Evolutionary conservation across 1,284 basidiomycete species (phyloP).

Genomic region (Puccinia triticina): DNA sequence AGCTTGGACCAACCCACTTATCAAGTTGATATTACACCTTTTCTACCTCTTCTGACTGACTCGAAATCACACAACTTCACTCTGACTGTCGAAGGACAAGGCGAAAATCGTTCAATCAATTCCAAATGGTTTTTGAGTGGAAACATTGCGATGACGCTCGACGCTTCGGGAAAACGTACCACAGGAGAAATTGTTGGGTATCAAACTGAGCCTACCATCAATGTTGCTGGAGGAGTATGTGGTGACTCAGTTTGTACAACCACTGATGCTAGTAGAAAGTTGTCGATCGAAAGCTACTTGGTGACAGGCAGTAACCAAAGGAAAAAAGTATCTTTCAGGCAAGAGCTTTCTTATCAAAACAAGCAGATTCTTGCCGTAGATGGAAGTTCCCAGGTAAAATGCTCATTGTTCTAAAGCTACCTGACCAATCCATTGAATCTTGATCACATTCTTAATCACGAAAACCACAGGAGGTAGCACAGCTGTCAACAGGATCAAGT

Average conservation of each 20-base stretch:
- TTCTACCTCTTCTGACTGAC: slow-evolving; percentile 72
- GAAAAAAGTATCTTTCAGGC: slow-evolving; percentile 38
- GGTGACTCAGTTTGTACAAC: slow-evolving; percentile 7
- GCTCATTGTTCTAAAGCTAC: too few species aligned
- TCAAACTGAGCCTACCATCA: slow-evolving; percentile 12
- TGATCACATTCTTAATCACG: not conserved
- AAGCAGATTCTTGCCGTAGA: slow-evolving; percentile 34
- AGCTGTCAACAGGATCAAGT: slow-evolving; percentile 31
- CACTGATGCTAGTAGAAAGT: slow-evolving; percentile 28
- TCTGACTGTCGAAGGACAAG: slow-evolving; percentile 73
- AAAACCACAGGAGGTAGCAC: slow-evolving; percentile 11
- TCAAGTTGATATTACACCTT: slow-evolving; percentile 76
- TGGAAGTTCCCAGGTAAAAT: slow-evolving; percentile 25
- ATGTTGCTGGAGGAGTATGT: slow-evolving; percentile 11
- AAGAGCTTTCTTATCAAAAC: slow-evolving; percentile 38
- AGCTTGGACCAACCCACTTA: slow-evolving; percentile 78
- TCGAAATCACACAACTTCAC: slow-evolving; percentile 71
- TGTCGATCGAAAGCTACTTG: slow-evolving; percentile 43
- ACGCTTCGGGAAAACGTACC: slow-evolving; percentile 32
- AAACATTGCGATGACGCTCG: slow-evolving; percentile 65
- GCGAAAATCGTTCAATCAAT: slow-evolving; percentile 69
- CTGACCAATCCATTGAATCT: not conserved
- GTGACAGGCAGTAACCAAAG: slow-evolving; percentile 12
- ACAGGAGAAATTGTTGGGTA: slow-evolving; percentile 41
- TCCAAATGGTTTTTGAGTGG: slow-evolving; percentile 76